Percentiles rank a stretch among this genome's conserved stretches.
These are phyloP conservation scores for Botrytis porri DNA, from an alignment of 2,329 filamentous ascomycete species.

Conservation along the genomic window DNA sequence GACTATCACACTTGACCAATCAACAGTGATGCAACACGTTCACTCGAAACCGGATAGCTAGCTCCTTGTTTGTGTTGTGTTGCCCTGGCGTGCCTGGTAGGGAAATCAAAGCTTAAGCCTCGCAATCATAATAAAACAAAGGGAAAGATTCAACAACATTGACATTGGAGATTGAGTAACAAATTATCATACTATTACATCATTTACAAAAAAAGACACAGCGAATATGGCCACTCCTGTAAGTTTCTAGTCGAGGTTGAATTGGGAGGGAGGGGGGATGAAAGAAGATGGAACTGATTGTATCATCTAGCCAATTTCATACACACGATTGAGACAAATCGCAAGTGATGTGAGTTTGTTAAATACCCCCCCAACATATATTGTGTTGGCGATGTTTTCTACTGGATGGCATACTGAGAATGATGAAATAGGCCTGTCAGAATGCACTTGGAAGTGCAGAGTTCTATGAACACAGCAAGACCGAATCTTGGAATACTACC, in stretches of 20 bases:
- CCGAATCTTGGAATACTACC: slow-evolving; percentile 81
- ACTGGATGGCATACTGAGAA: slow-evolving; percentile 4
- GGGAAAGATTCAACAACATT: slow-evolving; percentile 2
- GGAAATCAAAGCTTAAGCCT: neutral
- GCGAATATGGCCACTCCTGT: slow-evolving; percentile 29
- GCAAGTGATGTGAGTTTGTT: slow-evolving; percentile 66
- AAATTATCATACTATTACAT: neutral
- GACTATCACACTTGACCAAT: neutral
- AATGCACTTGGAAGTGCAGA: slow-evolving; percentile 69
- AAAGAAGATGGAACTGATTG: slow-evolving; percentile 11
- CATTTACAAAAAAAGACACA: slow-evolving; percentile 7
- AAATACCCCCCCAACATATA: neutral
- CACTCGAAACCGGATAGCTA: neutral
- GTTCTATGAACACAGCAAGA: slow-evolving; percentile 83
- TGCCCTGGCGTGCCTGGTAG: neutral
- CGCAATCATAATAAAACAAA: neutral
- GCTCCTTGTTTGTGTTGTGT: neutral
- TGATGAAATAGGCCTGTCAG: slow-evolving; percentile 67
- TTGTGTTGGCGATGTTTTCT: neutral
- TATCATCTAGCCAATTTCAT: slow-evolving; percentile 64
- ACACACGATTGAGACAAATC: slow-evolving; percentile 79
- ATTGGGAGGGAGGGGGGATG: neutral
- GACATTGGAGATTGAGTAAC: neutral
- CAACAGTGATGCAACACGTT: neutral
- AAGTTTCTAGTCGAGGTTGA: neutral